Percentiles rank a stretch among this genome's conserved stretches.
phyloP scores from a whole-genome alignment of 495 filamentous ascomycete genomes.

The Collariella sp. region DNA sequence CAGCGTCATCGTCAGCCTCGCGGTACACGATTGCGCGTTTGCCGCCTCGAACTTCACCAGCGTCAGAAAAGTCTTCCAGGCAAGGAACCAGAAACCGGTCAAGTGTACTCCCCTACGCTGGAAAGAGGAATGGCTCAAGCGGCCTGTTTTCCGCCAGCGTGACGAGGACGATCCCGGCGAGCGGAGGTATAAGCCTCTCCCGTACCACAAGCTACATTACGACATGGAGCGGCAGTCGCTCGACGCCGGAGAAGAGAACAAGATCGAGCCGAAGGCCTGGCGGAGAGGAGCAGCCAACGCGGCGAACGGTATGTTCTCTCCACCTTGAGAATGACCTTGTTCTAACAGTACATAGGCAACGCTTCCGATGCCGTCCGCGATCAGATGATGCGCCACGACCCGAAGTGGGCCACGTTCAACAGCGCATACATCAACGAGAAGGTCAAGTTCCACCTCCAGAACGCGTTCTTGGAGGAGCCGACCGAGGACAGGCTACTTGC shows the following conservation, averaged over 20 bases:
- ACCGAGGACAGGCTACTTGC: conserved; percentile 12
- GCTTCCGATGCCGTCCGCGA: too few relatives aligned
- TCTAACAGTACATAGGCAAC: conserved; percentile 3
- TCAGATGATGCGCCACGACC: too few relatives aligned
- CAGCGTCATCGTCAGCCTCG: conserved; percentile 12
- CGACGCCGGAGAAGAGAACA: conserved; percentile 13
- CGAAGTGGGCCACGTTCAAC: too few relatives aligned
- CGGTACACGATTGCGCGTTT: conserved; percentile 11
- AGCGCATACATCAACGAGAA: too few relatives aligned
- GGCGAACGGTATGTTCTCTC: conserved; percentile 12
- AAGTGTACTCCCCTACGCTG: conserved; percentile 16
- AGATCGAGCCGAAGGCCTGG: conserved; percentile 9
- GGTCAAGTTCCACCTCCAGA: conserved; percentile 18
- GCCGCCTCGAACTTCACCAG: conserved; percentile 8
- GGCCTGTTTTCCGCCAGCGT: conserved; percentile 19
- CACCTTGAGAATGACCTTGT: conserved; percentile 2
- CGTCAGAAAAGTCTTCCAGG: conserved; percentile 16
- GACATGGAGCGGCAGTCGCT: conserved; percentile 18
- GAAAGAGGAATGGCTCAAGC: conserved; percentile 25
- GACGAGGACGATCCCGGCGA: background rate
- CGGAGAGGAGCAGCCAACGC: conserved; percentile 15
- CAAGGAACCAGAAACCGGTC: conserved; percentile 16
- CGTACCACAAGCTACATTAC: conserved; percentile 14
- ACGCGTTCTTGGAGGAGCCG: conserved; percentile 12
- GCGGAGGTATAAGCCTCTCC: conserved; percentile 9